Base-by-base conservation (phyloP, 495 filamentous ascomycete genomes). In the Penicillium desertorum region DNA sequence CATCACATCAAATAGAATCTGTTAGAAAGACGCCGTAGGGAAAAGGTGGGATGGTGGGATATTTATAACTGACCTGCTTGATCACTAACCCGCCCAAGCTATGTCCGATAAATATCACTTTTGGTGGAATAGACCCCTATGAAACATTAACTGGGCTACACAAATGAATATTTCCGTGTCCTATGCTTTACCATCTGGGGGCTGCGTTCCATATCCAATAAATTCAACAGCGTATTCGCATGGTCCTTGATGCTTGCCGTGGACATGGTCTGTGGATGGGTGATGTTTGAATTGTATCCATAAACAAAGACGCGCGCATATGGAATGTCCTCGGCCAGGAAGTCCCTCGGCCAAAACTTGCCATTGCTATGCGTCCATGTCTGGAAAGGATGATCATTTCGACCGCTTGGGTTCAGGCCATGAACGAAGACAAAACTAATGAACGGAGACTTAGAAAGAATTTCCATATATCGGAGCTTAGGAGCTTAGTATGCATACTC, bases 61-160 rank as follows among this genome's bases (percentile, higher is more conserved):
- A 45, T 30, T 36, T 25, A 27, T 53, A 22, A 49, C 55, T 44
- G 61, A 78, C 77, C 65, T 80, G 73, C 54, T 76, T 74, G 47
- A 78, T 72, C 4, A 80, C 63, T 27, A 80, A 63, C 0, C 78
- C 75, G 14, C 78, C 78, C 12, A 80, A 60, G 54, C 73, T 79
- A 51, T 80, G 78, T 30, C 76, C 73, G 27, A 80, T 65, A 30
- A 78, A 79, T 30, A 80, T 75, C 14, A 79, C 70, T 16, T 66
- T 71, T 1, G 72, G 69, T 5, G 65, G 66, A 37, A 58, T 29
- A 1, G 65, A 50, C 6, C 55, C 48, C 60, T 65, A 53, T 51
- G 16, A 51, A 32, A 34, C 34, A 17, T 32, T 14, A 10, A 25
- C 6, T n/a, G n/a, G n/a, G 9, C 2, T 10, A 17, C 42, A 17